Evolutionary conservation across 148 eudicot genomes (phyloP).

Genomic region (Rhododendron ovatum): DNA sequence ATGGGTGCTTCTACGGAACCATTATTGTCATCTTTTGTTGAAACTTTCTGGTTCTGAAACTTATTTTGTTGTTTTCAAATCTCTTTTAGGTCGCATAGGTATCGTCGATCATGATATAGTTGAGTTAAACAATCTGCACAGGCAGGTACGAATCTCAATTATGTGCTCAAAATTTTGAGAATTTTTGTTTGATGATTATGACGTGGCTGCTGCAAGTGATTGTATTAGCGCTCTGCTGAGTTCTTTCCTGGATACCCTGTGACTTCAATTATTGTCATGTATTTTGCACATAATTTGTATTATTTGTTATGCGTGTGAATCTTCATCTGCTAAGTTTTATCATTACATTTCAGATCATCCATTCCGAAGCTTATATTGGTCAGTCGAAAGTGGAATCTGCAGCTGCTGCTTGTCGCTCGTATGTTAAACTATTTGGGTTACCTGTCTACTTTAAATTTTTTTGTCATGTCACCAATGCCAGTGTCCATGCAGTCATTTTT

Average conservation of each 20-base stretch:
- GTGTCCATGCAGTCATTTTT: constrained; percentile 2
- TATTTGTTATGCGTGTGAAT: neutral
- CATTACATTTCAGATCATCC: constrained; percentile 57
- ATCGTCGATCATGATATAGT: constrained; percentile 98
- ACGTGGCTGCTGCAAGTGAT: neutral
- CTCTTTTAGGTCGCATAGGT: constrained; percentile 68
- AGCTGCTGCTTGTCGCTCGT: constrained; percentile 92
- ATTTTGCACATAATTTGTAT: neutral
- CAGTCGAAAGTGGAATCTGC: constrained; percentile 93
- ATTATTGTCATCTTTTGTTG: neutral
- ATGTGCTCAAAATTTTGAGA: neutral
- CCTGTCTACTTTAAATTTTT: neutral
- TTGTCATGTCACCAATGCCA: neutral
- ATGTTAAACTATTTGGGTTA: constrained; percentile 26
- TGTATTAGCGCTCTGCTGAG: too few species aligned
- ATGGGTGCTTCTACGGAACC: neutral
- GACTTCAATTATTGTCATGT: neutral
- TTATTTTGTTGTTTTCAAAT: neutral
- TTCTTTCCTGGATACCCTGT: neutral
- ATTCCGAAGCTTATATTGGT: constrained; percentile 83
- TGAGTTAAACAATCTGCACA: constrained; percentile 95
- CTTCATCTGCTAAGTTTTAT: neutral
- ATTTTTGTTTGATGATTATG: constrained; percentile 1
- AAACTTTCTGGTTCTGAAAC: neutral
- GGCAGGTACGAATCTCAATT: constrained; percentile 61